Percentiles rank a stretch among this genome's conserved stretches.
Conservation (phyloP, 805 yeast genomes). For the Ogataea pilisensis region DNA sequence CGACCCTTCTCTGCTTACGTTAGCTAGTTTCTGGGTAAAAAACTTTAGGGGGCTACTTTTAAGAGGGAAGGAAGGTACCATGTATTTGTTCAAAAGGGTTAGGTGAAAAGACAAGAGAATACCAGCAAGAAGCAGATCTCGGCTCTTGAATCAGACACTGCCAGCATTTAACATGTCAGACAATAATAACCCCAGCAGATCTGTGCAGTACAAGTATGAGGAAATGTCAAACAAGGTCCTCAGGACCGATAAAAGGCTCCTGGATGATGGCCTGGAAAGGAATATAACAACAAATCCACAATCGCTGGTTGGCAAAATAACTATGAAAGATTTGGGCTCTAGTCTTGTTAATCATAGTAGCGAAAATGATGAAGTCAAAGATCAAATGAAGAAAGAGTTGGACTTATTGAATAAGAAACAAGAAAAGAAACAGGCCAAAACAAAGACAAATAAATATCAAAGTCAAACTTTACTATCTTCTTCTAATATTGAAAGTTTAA, state of each 20-base stretch:
- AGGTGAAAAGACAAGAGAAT: neutral
- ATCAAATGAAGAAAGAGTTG: constrained; percentile 9
- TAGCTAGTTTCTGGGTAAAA: neutral
- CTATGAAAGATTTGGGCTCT: constrained; percentile 62
- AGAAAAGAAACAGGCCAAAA: constrained; percentile 4
- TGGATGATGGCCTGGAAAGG: constrained; percentile 37
- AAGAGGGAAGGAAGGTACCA: no score
- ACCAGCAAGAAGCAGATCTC: neutral
- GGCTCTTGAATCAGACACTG: neutral
- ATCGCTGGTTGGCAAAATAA: constrained; percentile 66
- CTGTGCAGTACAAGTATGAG: constrained; percentile 48
- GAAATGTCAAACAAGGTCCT: constrained; percentile 78
- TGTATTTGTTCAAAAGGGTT: no score
- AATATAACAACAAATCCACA: constrained; percentile 64
- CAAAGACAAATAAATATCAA: constrained; percentile 8
- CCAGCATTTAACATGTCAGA: constrained; percentile 5
- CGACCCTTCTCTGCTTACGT: neutral
- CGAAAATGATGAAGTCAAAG: constrained; percentile 16
- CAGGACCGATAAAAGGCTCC: constrained; percentile 49
- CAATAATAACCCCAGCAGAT: constrained; percentile 8
- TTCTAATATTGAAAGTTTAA: constrained; percentile 41
- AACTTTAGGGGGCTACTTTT: no score
- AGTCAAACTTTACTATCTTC: constrained; percentile 31
- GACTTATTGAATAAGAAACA: constrained; percentile 7
- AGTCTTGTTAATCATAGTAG: constrained; percentile 13